Percentiles rank a stretch among this genome's conserved stretches.
phyloP scores from a whole-genome alignment of 2,329 filamentous ascomycete genomes.

The Cercospora sp. region DNA sequence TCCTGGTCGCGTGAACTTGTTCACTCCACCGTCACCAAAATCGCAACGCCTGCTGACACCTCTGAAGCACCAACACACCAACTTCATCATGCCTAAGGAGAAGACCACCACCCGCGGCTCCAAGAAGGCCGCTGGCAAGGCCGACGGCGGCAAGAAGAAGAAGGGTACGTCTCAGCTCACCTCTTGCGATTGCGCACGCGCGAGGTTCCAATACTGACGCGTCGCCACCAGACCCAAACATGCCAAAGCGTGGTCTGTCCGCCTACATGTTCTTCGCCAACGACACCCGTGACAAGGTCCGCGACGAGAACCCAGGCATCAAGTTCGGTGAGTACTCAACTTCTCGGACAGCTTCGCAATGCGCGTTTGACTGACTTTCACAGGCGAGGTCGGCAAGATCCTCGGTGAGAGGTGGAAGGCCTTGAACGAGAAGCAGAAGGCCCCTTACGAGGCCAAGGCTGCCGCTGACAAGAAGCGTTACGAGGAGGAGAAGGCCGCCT shows the following conservation, averaged over 20 bases:
- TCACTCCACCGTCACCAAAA: conserved; percentile 1
- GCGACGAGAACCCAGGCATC: conserved; percentile 97
- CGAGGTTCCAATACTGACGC: conserved; percentile 22
- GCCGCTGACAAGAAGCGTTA: conserved; percentile 98
- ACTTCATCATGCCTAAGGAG: conserved; percentile 66
- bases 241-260: conserved; percentile 97
- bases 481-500: conserved; percentile 94
- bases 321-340: conserved; percentile 70
- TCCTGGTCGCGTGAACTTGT: conserved; percentile 19
- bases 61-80: conserved; percentile 12
- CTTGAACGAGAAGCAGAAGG: conserved; percentile 86
- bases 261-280: conserved; percentile 99
- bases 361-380: conserved; percentile 8
- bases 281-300: conserved; percentile 96
- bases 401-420: conserved; percentile 99
- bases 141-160: conserved; percentile 65
- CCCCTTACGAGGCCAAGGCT: conserved; percentile 95
- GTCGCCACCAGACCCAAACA: conserved; percentile 74
- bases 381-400: conserved; percentile 94
- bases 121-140: conserved; percentile 46
- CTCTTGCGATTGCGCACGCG: neutral
- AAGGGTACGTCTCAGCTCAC: conserved; percentile 57
- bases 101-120: conserved; percentile 62
- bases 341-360: neutral
- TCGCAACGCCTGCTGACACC: conserved; percentile 15